These are phyloP conservation scores for Scutellaria minor DNA, from an alignment of 257 asterid species.

Conservation along the genomic window DNA sequence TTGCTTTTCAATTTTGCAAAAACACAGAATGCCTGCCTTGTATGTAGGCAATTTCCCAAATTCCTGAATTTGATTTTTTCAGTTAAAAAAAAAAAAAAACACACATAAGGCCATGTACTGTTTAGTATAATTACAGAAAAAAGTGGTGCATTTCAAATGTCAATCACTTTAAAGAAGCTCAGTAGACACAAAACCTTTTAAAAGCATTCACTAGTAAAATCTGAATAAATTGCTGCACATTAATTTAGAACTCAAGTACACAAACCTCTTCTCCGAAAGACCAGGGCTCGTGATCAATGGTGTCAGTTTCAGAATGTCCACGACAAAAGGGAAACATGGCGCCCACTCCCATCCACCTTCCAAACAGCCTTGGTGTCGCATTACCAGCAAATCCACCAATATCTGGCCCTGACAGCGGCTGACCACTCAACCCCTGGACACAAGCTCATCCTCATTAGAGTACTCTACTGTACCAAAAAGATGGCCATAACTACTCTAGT, in stretches of 20 bases:
- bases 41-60: too few relatives aligned
- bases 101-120: too few relatives aligned
- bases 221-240: background rate
- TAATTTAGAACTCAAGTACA: constrained; percentile 16
- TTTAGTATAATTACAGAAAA: background rate
- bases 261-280: constrained; percentile 95
- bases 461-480: constrained; percentile 1
- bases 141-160: background rate
- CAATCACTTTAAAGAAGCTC: constrained; percentile 3
- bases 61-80: too few relatives aligned
- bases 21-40: background rate
- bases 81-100: too few relatives aligned
- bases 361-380: constrained; percentile 93
- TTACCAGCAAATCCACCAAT: constrained; percentile 98
- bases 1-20: background rate
- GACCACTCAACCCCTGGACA: constrained; percentile 91
- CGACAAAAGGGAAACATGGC: constrained; percentile 96
- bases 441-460: constrained; percentile 26
- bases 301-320: constrained; percentile 87
- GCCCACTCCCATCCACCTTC: constrained; percentile 98
- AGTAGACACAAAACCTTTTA: constrained; percentile 2
- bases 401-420: constrained; percentile 96
- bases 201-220: background rate
- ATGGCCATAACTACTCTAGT: background rate
- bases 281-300: constrained; percentile 95